phyloP scores from a whole-genome alignment of 2,329 filamentous ascomycete genomes.

The Conoideocrella luteorostrata region DNA sequence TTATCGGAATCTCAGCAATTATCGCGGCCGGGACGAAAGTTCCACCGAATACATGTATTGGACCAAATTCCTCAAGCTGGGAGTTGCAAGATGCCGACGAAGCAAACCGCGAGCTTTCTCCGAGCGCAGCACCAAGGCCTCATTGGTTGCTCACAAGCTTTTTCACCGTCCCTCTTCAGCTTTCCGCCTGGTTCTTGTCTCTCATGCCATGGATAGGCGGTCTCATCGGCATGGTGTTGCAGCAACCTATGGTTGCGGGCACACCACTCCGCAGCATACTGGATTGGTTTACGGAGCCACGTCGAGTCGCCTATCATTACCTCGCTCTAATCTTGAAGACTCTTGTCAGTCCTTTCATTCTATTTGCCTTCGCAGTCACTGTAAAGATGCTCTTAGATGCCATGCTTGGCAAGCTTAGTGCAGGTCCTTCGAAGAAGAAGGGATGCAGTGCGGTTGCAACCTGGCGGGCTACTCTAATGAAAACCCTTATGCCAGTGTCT shows the following conservation, averaged over 20 bases:
- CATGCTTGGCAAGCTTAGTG: constrained; percentile 30
- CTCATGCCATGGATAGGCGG: constrained; percentile 39
- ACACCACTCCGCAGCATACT: constrained; percentile 36
- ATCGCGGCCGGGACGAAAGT: constrained; percentile 43
- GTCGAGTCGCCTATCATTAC: constrained; percentile 44
- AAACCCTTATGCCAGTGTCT: constrained; percentile 35
- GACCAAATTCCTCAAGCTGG: constrained; percentile 52
- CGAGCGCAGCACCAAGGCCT: constrained; percentile 30
- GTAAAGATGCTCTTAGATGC: constrained; percentile 35
- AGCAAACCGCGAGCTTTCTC: constrained; percentile 37
- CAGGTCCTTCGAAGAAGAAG: constrained; percentile 21
- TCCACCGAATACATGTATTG: constrained; percentile 44
- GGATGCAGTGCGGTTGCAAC: constrained; percentile 29
- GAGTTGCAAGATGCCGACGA: constrained; percentile 42
- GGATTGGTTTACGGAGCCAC: constrained; percentile 41
- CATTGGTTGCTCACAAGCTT: constrained; percentile 39
- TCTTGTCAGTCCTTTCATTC: constrained; percentile 35
- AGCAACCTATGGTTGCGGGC: constrained; percentile 23
- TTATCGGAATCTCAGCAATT: constrained; percentile 41
- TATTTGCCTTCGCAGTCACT: constrained; percentile 35
- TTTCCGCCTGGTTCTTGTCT: constrained; percentile 34
- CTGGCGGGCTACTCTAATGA: constrained; percentile 39
- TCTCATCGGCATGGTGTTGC: constrained; percentile 37
- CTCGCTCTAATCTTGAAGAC: constrained; percentile 36
- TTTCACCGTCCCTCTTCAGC: constrained; percentile 34